Evolutionary conservation across 257 asterid genomes (phyloP).

Genomic region (Solanum corneliomulleri): DNA sequence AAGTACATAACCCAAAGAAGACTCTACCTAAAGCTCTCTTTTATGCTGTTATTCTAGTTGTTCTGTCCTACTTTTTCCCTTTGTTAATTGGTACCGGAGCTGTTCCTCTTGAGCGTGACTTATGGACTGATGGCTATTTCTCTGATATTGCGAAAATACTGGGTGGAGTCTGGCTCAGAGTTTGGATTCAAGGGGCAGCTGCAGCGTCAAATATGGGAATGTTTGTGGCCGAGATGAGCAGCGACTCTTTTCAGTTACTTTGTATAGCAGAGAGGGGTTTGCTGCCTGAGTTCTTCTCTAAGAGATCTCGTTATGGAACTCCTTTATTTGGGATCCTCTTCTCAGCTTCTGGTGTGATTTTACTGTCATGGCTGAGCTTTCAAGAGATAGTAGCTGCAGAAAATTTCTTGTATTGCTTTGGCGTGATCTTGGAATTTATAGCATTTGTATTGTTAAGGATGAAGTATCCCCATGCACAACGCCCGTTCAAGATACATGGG

Average conservation of each 20-base stretch:
- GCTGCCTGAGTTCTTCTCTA: neutral
- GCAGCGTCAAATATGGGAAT: neutral
- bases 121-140: neutral
- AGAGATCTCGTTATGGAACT: neutral
- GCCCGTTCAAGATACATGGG: neutral
- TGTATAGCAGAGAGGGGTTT: slow-evolving; percentile 1
- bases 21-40: neutral
- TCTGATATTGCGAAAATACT: neutral
- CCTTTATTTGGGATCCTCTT: neutral
- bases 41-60: neutral
- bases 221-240: slow-evolving; percentile 1
- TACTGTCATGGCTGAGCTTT: neutral
- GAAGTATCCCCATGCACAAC: neutral
- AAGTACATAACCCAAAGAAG: neutral
- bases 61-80: neutral
- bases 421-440: neutral
- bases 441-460: neutral
- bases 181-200: slow-evolving; percentile 3
- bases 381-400: slow-evolving; percentile 3
- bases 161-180: slow-evolving; percentile 1
- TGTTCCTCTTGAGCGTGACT: neutral
- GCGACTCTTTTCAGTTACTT: slow-evolving; percentile 1
- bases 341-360: neutral
- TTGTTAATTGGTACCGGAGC: neutral
- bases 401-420: slow-evolving; percentile 1